Conservation (phyloP, 345 rosid species). For the Mercurialis annua region DNA sequence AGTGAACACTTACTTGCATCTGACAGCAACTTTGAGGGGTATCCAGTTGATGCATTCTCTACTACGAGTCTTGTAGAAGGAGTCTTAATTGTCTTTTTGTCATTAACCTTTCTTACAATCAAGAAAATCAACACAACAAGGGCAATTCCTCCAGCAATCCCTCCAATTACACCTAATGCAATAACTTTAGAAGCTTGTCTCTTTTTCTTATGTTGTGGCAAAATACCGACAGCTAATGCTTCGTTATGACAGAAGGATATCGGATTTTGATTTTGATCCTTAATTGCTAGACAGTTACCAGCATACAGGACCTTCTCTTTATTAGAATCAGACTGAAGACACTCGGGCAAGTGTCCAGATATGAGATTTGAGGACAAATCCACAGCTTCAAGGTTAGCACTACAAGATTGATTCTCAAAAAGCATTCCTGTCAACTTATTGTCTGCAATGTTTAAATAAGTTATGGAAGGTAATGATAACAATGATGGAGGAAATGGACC, state of each 20-base stretch:
- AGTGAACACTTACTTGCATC: conserved; percentile 79
- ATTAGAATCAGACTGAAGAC: conserved; percentile 49
- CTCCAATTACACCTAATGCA: conserved; percentile 53
- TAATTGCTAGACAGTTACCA: conserved; percentile 58
- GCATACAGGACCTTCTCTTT: conserved; percentile 47
- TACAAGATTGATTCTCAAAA: conserved; percentile 66
- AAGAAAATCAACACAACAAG: conserved; percentile 50
- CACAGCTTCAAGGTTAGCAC: conserved; percentile 46
- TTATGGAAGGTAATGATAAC: conserved; percentile 64
- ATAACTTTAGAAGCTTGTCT: conserved; percentile 36
- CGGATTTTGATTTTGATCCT: conserved; percentile 56
- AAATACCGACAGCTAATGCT: conserved; percentile 86
- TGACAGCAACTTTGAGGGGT: conserved; percentile 72
- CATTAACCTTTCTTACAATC: conserved; percentile 36
- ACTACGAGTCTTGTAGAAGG: conserved; percentile 54
- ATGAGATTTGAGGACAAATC: conserved; percentile 84
- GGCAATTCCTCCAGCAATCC: conserved; percentile 51
- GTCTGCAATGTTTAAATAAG: conserved; percentile 59
- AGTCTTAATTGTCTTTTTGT: conserved; percentile 28
- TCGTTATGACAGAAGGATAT: conserved; percentile 67
- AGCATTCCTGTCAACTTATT: conserved; percentile 88
- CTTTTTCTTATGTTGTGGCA: conserved; percentile 47
- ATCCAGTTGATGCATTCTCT: conserved; percentile 68
- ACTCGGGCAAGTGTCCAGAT: conserved; percentile 68
- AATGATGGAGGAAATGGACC: conserved; percentile 70